Base-by-base conservation (phyloP, 345 rosid species). In the Iberis pinnata region DNA sequence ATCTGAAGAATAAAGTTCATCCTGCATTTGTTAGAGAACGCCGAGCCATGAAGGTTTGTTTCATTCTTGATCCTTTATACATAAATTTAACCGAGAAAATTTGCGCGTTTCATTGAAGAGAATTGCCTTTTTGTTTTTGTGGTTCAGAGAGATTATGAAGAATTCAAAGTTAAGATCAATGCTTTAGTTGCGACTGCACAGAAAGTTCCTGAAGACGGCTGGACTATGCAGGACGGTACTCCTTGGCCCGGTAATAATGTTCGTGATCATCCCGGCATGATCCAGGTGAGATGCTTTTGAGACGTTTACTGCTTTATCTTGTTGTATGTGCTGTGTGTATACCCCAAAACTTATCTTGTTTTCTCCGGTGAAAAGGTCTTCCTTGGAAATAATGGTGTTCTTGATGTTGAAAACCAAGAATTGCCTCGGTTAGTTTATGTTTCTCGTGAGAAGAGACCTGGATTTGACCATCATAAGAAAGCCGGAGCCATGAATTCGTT, bases 211-310 rank as follows among this genome's bases (percentile, higher is more conserved):
- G 96, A 88, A 63, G 96, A 88, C 26, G 96, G 96, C 29, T 87
- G 96, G 96, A 87, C 93, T 29, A 87, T 87, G 96, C 96, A 87
- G 67, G 95, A 84, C 49, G 96, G 95, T 39, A 84, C 88, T 57
- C 90, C 84, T 32, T 88, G 95, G 90, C 96, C 96, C 0, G 96
- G 96, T 60, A 88, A 88, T 70, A 78, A 79, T 61, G 86, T 84
- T 45, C 68, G 88, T 44, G 96, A 88, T 77, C 96, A 88, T 67
- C 96, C 96, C 24, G 96, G 95, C 55, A 88, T 88, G 96, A 88
- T 88, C 48, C 96, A 88, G 90, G 96, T 84, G 31, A 71, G 57
- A 27, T 51, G 45, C 59, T 53, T n/a, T 22, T 52, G 33, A 37
- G 39, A 31, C 16, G 8, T 32, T 60, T 11, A 18, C 26, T 42